Base-by-base conservation (phyloP, 1,139 yeast species). In the Hansenula sp. region DNA sequence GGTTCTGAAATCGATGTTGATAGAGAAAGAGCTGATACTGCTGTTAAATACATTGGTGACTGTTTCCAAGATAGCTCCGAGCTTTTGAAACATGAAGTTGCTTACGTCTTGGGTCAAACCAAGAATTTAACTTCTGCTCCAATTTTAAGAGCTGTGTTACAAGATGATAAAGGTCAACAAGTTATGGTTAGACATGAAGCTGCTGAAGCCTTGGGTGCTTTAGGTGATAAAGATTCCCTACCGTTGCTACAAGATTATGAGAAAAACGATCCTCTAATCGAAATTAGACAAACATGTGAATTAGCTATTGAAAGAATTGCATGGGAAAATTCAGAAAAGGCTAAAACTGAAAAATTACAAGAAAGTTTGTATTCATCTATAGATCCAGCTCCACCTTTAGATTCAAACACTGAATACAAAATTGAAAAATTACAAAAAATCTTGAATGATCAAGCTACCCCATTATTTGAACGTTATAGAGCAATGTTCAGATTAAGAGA, bases 131-230 rank as follows among this genome's bases (percentile, higher is more conserved):
- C 76, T 41, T 90, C 96, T 42, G 86, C 94, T 41, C 81, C 83
- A 34, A 73, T 78, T 42, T 73, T 94, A 48, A 76, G 88, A 60
- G 70, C 73, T n/a, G 95, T 87, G 28, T 73, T 92, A 53, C 65
- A 68, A 43, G 82, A 84, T 59, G 54, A 57, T 22, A 56, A 69
- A 37, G 66, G 69, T 44, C 97, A 94, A 66, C 92, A 84, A 60
- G 72, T 86, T 44, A 94, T 94, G 97, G 99, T 94, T 29, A 84
- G 99, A 64, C 99, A 94, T 62, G 99, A 94, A 65, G 98, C 98
- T 18, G 98, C 98, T 12, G 99, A 94, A 66, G 98, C 97, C 26
- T 73, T 94, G 43, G 99, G 98, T 44, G 98, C 98, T 29, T 71
- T 94, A 42, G 96, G 96, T 37, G 95, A 89, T 62, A 65, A 67